phyloP scores from a whole-genome alignment of 2,329 filamentous ascomycete genomes.

The Biscogniauxia sp. region DNA sequence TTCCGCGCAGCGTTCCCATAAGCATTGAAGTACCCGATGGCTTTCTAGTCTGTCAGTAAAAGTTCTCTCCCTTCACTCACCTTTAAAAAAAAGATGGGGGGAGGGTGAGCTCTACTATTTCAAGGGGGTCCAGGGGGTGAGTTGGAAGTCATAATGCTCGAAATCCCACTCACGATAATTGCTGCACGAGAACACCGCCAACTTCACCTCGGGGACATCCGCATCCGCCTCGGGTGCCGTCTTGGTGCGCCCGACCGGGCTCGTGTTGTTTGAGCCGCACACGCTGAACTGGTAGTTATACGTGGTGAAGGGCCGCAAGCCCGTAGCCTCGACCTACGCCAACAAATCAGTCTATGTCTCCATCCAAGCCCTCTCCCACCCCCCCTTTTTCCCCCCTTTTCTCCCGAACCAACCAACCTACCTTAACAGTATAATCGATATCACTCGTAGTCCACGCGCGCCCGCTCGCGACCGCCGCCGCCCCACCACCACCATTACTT shows the following conservation, averaged over 20 bases:
- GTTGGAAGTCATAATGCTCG: too few species aligned
- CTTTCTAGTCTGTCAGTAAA: slow-evolving; percentile 18
- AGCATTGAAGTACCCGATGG: slow-evolving; percentile 47
- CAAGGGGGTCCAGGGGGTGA: neutral
- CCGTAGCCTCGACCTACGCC: slow-evolving; percentile 53
- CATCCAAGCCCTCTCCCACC: too few species aligned
- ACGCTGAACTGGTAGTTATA: slow-evolving; percentile 35
- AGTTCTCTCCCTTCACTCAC: neutral
- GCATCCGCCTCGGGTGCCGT: slow-evolving; percentile 31
- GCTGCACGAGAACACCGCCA: slow-evolving; percentile 35
- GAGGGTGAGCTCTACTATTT: neutral
- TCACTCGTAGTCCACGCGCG: slow-evolving; percentile 68
- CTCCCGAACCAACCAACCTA: slow-evolving; percentile 21
- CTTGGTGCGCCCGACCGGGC: slow-evolving; percentile 34
- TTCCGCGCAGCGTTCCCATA: slow-evolving; percentile 43
- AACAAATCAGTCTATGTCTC: neutral
- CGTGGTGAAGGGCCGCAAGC: slow-evolving; percentile 30
- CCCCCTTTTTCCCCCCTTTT: neutral
- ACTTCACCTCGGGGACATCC: slow-evolving; percentile 28
- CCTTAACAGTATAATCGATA: slow-evolving; percentile 74
- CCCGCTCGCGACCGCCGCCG: slow-evolving; percentile 52
- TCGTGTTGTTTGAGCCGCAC: slow-evolving; percentile 31
- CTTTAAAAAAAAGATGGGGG: neutral
- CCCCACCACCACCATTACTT: too few species aligned
- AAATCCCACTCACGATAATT: slow-evolving; percentile 30